Conservation (phyloP, 2,329 filamentous ascomycete species). For the Cercospora nicotianae region DNA sequence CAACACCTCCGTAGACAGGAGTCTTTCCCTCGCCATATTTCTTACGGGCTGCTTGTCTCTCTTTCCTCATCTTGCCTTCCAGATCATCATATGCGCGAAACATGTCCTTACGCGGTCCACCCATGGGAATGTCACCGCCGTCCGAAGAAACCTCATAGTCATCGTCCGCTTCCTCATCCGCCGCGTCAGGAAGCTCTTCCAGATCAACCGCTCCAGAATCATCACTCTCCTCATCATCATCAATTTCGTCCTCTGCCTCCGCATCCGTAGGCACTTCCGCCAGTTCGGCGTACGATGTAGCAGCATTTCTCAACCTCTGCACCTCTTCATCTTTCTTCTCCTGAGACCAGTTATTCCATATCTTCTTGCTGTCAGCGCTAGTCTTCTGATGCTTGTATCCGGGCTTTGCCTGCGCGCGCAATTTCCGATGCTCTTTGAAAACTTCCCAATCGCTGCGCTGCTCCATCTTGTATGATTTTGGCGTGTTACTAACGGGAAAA, state of each 20-base stretch:
- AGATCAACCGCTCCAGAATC: background rate
- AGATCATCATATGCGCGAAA: background rate
- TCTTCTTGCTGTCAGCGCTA: background rate
- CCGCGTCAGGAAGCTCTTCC: background rate
- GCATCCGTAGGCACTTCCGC: background rate
- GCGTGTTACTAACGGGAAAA: background rate
- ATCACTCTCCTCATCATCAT: background rate
- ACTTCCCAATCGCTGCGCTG: background rate
- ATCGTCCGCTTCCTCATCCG: background rate
- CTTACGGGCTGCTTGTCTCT: background rate
- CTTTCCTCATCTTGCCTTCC: background rate
- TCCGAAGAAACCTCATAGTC: background rate
- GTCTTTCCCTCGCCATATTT: background rate
- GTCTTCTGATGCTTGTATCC: background rate
- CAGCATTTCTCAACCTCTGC: background rate
- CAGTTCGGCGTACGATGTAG: background rate
- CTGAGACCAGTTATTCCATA: background rate
- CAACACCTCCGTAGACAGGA: background rate
- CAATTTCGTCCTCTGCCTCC: background rate
- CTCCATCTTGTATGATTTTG: background rate
- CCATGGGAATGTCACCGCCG: background rate
- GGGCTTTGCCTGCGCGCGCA: background rate
- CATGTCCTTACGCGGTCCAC: background rate
- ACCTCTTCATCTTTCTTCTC: background rate
- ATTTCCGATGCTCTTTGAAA: slow-evolving; percentile 1